Evolutionary conservation across 2,329 filamentous ascomycete species (phyloP).

Genomic region (Mycosphaerella sp.): DNA sequence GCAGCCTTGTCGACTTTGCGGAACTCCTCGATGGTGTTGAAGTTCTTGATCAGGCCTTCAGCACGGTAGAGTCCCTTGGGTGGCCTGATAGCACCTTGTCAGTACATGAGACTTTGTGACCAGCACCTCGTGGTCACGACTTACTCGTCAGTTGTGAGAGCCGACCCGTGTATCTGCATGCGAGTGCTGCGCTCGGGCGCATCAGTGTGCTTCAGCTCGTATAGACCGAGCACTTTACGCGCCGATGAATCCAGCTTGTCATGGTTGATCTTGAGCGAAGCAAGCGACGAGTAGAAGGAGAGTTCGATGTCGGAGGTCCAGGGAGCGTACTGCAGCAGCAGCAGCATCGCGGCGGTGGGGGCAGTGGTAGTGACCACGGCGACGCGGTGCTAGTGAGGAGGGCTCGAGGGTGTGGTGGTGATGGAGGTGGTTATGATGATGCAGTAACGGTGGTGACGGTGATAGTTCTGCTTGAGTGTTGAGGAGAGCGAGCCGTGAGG

Average conservation of each 20-base stretch:
- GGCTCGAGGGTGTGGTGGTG: constrained; percentile 4
- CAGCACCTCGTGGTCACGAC: constrained; percentile 34
- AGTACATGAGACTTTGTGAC: neutral
- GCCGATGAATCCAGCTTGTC: constrained; percentile 95
- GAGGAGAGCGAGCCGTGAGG: neutral
- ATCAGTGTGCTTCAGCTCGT: constrained; percentile 71
- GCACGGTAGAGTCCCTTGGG: constrained; percentile 70
- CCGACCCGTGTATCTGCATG: constrained; percentile 85
- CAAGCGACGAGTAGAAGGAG: constrained; percentile 90
- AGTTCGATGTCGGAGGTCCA: constrained; percentile 94
- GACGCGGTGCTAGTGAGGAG: neutral
- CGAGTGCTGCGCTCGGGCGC: constrained; percentile 70
- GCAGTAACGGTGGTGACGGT: neutral
- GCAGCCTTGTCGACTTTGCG: constrained; percentile 72
- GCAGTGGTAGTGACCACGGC: neutral
- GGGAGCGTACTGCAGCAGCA: constrained; percentile 66
- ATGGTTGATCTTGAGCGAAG: constrained; percentile 88
- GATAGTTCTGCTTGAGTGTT: neutral
- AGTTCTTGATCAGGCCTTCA: constrained; percentile 91
- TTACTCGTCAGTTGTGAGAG: constrained; percentile 76
- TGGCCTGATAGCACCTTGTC: constrained; percentile 44
- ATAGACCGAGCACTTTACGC: constrained; percentile 76
- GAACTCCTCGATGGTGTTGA: constrained; percentile 94
- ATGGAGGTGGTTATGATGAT: neutral
- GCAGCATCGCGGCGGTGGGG: constrained; percentile 15